These are phyloP conservation scores for Ophiostoma sp. DNA, from an alignment of 2,329 filamentous ascomycete species.

Conservation along the genomic window DNA sequence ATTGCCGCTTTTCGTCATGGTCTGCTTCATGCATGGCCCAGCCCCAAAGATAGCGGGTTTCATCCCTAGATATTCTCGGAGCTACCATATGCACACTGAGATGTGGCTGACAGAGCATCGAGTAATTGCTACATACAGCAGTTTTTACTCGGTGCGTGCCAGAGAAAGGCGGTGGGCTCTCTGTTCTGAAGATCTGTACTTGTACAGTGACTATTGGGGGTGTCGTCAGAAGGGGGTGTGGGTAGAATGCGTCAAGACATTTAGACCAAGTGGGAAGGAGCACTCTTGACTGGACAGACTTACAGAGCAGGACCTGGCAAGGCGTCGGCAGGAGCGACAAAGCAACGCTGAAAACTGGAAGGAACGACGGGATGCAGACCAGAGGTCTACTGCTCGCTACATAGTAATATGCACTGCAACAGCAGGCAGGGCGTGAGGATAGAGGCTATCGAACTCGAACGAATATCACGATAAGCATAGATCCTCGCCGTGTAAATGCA, in stretches of 20 bases:
- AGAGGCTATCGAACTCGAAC: not conserved
- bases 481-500: not conserved
- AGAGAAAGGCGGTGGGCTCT: slow-evolving; percentile 1
- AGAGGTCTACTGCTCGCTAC: not conserved
- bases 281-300: not conserved
- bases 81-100: not conserved
- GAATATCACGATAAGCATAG: not conserved
- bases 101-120: not conserved
- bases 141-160: not conserved
- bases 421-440: not conserved
- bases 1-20: not conserved
- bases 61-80: slow-evolving; percentile 20
- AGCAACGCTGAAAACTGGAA: not conserved
- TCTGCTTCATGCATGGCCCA: slow-evolving; percentile 1
- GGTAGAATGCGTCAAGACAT: not conserved
- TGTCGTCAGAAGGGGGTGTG: not conserved
- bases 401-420: not conserved
- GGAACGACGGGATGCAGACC: not conserved
- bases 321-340: not conserved
- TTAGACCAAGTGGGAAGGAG: not conserved
- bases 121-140: not conserved
- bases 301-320: not conserved
- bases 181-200: not conserved
- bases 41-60: slow-evolving; percentile 22
- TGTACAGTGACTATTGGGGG: not conserved